phyloP scores from a whole-genome alignment of 2,329 filamentous ascomycete species.

The Aureobasidium sp. region DNA sequence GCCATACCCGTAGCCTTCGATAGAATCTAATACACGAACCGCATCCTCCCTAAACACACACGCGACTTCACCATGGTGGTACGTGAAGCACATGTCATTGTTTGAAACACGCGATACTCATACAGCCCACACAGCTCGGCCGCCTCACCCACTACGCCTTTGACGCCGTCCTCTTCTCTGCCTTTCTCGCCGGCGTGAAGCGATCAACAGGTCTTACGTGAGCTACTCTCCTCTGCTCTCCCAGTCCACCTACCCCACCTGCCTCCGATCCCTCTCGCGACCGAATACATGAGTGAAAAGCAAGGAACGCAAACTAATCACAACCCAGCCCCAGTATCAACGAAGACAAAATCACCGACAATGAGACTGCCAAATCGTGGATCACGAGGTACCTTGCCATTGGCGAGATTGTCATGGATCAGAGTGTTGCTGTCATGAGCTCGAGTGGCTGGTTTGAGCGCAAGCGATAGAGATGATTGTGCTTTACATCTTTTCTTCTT shows the following conservation, averaged over 20 bases:
- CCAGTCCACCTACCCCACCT: background rate
- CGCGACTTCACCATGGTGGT: conserved; percentile 15
- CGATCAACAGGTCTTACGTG: conserved; percentile 97
- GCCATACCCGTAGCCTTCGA: background rate
- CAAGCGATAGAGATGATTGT: conserved; percentile 51
- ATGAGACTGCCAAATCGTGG: conserved; percentile 49
- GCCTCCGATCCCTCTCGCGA: background rate
- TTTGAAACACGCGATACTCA: conserved; percentile 44
- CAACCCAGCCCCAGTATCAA: conserved; percentile 67
- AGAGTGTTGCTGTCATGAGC: conserved; percentile 85
- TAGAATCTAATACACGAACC: background rate
- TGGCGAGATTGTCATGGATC: conserved; percentile 97
- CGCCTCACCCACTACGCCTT: conserved; percentile 91
- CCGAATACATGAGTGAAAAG: background rate
- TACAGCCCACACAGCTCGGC: conserved; percentile 63
- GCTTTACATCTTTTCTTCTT: background rate
- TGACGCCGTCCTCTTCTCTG: conserved; percentile 90
- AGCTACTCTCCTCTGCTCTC: conserved; percentile 37
- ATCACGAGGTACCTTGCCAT: conserved; percentile 89
- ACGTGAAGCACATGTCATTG: conserved; percentile 46
- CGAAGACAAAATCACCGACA: conserved; percentile 73
- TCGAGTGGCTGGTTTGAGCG: conserved; percentile 88
- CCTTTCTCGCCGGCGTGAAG: conserved; percentile 94
- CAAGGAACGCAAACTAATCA: background rate
- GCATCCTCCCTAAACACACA: background rate